Conservation (phyloP, 768 basidiomycete species). For the Amanita phalloides region DNA sequence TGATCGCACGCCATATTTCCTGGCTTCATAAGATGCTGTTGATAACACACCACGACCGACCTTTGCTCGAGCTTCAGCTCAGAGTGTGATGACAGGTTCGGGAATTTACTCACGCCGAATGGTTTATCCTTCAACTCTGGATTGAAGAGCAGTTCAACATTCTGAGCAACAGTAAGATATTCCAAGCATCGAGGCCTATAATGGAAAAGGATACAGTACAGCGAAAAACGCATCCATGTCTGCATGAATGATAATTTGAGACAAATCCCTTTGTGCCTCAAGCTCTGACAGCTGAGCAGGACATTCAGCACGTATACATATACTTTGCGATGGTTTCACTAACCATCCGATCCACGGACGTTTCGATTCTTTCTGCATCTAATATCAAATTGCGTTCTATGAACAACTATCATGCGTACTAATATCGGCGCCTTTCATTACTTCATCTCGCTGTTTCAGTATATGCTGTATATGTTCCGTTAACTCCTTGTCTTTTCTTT, state of each 20-base stretch:
- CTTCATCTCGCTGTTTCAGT: constrained; percentile 52
- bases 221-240: constrained; percentile 96
- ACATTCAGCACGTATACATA: background rate
- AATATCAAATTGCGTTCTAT: constrained; percentile 9
- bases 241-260: constrained; percentile 82
- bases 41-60: constrained; percentile 79
- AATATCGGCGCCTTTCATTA: constrained; percentile 43
- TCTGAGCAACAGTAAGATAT: constrained; percentile 19
- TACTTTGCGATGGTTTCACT: constrained; percentile 13
- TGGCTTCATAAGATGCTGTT: constrained; percentile 89
- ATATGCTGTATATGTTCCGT: constrained; percentile 67
- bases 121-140: constrained; percentile 59
- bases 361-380: constrained; percentile 46
- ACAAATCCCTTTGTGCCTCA: constrained; percentile 67
- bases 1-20: constrained; percentile 84
- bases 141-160: constrained; percentile 61
- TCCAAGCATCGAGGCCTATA: background rate
- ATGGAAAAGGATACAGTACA: constrained; percentile 15
- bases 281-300: constrained; percentile 49
- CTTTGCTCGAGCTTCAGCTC: constrained; percentile 17
- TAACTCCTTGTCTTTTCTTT: constrained; percentile 78
- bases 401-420: constrained; percentile 24
- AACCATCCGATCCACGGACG: constrained; percentile 60
- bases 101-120: constrained; percentile 43
- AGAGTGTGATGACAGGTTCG: constrained; percentile 7